Evolutionary conservation across 306 rosid species (phyloP).

Genomic region (Morella rubra): DNA sequence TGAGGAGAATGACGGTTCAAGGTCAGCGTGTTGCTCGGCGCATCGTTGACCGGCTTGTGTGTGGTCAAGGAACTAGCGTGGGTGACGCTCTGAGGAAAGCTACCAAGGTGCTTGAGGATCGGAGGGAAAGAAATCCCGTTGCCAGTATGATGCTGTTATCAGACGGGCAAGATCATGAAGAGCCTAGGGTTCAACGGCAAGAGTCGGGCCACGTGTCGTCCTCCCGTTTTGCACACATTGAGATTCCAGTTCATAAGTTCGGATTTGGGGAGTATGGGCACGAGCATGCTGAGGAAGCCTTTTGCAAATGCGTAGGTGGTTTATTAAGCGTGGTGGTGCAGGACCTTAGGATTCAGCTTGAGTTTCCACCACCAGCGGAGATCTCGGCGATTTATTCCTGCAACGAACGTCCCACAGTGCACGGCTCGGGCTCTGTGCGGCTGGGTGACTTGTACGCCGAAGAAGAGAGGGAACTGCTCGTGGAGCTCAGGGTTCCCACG

Average conservation of each 20-base stretch:
- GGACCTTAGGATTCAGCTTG: slow-evolving; percentile 64
- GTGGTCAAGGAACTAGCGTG: slow-evolving; percentile 47
- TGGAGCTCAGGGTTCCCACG: slow-evolving; percentile 57
- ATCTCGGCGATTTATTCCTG: slow-evolving; percentile 60
- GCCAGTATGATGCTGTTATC: slow-evolving; percentile 72
- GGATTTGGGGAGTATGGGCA: slow-evolving; percentile 59
- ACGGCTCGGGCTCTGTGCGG: slow-evolving; percentile 58
- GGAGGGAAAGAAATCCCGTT: slow-evolving; percentile 70
- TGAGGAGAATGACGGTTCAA: slow-evolving; percentile 60
- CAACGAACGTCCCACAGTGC: slow-evolving; percentile 49
- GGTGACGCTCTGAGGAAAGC: slow-evolving; percentile 70
- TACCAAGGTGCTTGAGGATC: slow-evolving; percentile 63
- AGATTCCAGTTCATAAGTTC: slow-evolving; percentile 73
- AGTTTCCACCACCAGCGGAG: slow-evolving; percentile 50
- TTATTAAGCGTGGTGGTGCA: slow-evolving; percentile 69
- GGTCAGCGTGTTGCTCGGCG: slow-evolving; percentile 71
- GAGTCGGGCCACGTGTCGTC: slow-evolving; percentile 41
- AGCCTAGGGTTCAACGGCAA: slow-evolving; percentile 40
- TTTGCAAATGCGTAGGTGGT: slow-evolving; percentile 73
- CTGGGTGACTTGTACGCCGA: slow-evolving; percentile 81
- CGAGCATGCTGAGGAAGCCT: slow-evolving; percentile 69
- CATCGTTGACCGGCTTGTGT: slow-evolving; percentile 52
- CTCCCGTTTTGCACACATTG: slow-evolving; percentile 73
- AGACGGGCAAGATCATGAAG: slow-evolving; percentile 58
- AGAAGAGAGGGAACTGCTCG: slow-evolving; percentile 70